Base-by-base conservation (phyloP, 805 yeast genomes). In the Zygoascus biomembranicola region DNA sequence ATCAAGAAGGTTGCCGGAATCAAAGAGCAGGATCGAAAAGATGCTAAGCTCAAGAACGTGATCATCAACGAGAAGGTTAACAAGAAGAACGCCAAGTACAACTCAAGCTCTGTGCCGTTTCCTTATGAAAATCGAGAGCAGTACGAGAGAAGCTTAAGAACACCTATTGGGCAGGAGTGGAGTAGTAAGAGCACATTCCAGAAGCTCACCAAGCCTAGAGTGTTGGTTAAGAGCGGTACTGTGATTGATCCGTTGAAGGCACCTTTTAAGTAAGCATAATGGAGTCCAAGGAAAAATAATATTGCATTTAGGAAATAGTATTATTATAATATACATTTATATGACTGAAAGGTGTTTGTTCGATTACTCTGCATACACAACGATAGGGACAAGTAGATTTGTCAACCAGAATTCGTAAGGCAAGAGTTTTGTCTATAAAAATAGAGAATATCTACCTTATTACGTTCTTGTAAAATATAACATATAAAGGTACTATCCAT, bases 111-210 rank as follows among this genome's bases (percentile, higher is more conserved):
- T n/a, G 96, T 94, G 48, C 98, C 98, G 28, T 92, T 84, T 78
- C 97, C 97, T 55, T 94, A 78, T 68, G 97, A 94, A 72, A 85
- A 84, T 56, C 78, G 84, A 66, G 98, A 90, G 66, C 98, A 94
- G 71, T 94, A 94, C 69, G 99, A 94, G 70, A 80, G 96, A 66
- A 82, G 96, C 5, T 74, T 94, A 64, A 80, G 96, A 66, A 85
- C 89, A 89, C 97, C 98, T n/a, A 74, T 94, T 56, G 98, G 98
- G 26, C 95, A 87, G 69, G 96, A 94, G 70, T 94, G 98, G 98
- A 83, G 92, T 8, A 80, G 95, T 6, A 82, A 88, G 65, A 85
- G 82, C 52, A 82, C 96, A 2, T 94, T 87, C 73, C 96, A 90
- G 73, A 81, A 81, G 66, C 73, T 88, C 61, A 88, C 94, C 49